Conservation (phyloP, 495 filamentous ascomycete species). For the Delitschia confertaspora region DNA sequence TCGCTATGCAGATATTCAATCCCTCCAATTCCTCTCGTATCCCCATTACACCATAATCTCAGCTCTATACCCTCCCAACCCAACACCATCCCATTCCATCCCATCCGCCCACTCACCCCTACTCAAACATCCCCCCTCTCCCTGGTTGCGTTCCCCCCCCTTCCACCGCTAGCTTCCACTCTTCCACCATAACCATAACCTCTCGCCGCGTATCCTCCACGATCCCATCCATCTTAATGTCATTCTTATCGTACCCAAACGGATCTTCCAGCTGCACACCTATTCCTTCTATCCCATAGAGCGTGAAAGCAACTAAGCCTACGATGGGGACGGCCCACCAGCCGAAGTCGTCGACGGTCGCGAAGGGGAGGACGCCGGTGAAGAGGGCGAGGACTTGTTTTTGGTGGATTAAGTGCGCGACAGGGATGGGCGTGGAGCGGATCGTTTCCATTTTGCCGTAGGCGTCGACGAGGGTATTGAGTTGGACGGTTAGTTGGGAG, state of each 20-base stretch:
- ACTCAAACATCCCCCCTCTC: conserved; percentile 25
- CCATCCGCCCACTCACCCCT: not conserved
- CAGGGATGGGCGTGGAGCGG: conserved; percentile 58
- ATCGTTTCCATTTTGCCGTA: conserved; percentile 72
- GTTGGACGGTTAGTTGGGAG: conserved; percentile 51
- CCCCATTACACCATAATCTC: not conserved
- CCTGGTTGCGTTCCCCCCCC: not conserved
- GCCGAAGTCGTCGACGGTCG: conserved; percentile 59
- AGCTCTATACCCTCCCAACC: not conserved
- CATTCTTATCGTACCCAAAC: conserved; percentile 65
- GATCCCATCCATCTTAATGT: conserved; percentile 72
- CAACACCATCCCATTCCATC: conserved; percentile 1
- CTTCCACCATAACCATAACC: conserved; percentile 52
- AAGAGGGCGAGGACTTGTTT: conserved; percentile 68
- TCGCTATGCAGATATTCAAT: not conserved
- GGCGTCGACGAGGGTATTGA: conserved; percentile 54
- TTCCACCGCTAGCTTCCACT: conserved; percentile 41
- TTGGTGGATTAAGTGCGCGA: conserved; percentile 67
- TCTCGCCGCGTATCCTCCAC: conserved; percentile 59
- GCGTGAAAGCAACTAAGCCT: conserved; percentile 59
- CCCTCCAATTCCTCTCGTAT: not conserved
- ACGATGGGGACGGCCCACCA: conserved; percentile 65
- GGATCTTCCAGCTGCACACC: conserved; percentile 67
- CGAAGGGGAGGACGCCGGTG: conserved; percentile 64
- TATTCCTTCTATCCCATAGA: conserved; percentile 69